Evolutionary conservation across 345 rosid species (phyloP), one percentile per base, ranked within the genome.

Genomic region (Gossypium bickii): DNA sequence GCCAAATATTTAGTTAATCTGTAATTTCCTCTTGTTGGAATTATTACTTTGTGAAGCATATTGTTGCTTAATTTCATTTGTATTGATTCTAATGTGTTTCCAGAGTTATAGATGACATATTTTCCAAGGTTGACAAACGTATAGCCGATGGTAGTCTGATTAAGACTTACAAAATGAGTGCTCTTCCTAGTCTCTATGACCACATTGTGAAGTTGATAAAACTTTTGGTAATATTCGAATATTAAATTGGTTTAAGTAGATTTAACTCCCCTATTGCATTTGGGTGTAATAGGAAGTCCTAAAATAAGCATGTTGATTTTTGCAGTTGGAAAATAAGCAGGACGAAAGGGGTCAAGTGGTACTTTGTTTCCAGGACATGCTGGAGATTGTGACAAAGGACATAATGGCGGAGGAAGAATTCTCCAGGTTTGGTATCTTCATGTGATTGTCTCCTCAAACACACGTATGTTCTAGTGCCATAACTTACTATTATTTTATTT

Each of bases 301-400:
- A 47, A 73, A 48, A 22, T 29, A 72, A 55, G 48, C 15, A 53
- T 27, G 71, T 70, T 74, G 20, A 62, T 55, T 71, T 77, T 66
- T 83, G 77, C 83, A 96, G 99, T 72, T 87, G 52, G 88, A 82
- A 15, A 96, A 96, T 82, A 90, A 89, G 41, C 83, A 0, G 52
- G 95, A 88, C 2, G 95, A 96, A 73, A 83, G 88, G 85, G 94
- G 92, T 89, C 86, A 85, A 71, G 91, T 96, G 77, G 98, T 96
- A 71, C 89, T 96, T 77, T 88, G 91, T 74, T 96, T 96, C 84
- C 99, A 92, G 87, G 97, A 96, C 82, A 96, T 96, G 99, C 87
- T 86, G 85, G 99, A 96, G 85, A 97, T 89, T 80, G 97, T 89
- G 65, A 88, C 94, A 73, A 82, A 92, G 80, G 99, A 96, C 79